A percentile compares a stretch with the other conserved stretches of the same genome.
These are phyloP conservation scores for Blastocystis sp. DNA, from an alignment of 352 stramenopile species.

Conservation along the genomic window DNA sequence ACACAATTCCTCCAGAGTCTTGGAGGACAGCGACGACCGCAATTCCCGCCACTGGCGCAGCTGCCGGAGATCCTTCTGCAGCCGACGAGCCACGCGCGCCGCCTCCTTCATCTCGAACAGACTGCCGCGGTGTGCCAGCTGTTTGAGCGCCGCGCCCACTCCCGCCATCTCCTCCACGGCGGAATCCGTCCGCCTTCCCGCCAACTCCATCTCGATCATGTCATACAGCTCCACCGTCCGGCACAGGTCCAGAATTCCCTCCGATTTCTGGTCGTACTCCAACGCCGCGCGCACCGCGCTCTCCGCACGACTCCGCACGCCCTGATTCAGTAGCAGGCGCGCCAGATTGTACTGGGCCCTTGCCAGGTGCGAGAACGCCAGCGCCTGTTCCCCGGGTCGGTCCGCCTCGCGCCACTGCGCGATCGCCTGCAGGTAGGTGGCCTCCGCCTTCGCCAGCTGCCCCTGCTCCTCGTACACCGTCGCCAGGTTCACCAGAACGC, in stretches of 20 bases:
- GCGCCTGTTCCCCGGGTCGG: neutral
- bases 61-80: neutral
- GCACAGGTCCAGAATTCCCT: neutral
- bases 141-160: neutral
- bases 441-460: neutral
- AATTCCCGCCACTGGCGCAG: neutral
- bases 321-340: neutral
- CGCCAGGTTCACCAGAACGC: slow-evolving; percentile 27
- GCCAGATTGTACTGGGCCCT: neutral
- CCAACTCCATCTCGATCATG: neutral
- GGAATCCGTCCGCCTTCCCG: neutral
- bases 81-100: too few species aligned
- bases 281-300: neutral
- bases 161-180: neutral
- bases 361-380: neutral
- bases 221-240: neutral
- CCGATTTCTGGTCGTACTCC: neutral
- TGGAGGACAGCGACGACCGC: neutral
- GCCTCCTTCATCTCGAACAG: neutral
- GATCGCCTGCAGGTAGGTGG: slow-evolving; percentile 17
- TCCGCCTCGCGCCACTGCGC: neutral
- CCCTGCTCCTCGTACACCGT: slow-evolving; percentile 15
- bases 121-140: neutral
- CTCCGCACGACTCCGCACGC: neutral
- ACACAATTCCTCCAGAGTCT: neutral